Conservation (phyloP, 768 basidiomycete species). For the Tulasnella sp. region DNA sequence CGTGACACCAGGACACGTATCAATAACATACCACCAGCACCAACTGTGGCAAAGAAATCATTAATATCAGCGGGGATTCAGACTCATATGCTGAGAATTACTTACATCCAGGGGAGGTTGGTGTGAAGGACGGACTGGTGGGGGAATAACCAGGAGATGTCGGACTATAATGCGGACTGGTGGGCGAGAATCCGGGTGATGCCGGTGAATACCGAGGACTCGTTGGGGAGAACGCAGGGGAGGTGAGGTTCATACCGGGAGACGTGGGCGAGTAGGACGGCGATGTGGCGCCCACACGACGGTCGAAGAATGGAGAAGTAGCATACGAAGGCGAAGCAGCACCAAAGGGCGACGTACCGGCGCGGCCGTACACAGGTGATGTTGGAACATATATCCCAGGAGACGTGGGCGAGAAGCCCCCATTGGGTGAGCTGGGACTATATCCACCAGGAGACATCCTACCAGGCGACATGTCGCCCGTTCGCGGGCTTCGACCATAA, state of each 20-base stretch:
- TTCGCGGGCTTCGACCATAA: constrained; percentile 78
- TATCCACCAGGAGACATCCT: constrained; percentile 44
- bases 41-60: constrained; percentile 38
- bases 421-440: constrained; percentile 78
- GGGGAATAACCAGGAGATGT: constrained; percentile 85
- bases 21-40: constrained; percentile 25
- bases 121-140: constrained; percentile 83
- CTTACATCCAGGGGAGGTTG: constrained; percentile 64
- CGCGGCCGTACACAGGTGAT: constrained; percentile 51
- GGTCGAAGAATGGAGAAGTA: constrained; percentile 73
- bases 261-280: constrained; percentile 32
- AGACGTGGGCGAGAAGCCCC: constrained; percentile 79
- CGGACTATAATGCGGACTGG: constrained; percentile 76
- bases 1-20: constrained; percentile 8
- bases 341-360: constrained; percentile 31
- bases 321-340: constrained; percentile 67
- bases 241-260: constrained; percentile 27
- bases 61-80: constrained; percentile 13
- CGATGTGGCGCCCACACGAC: constrained; percentile 34
- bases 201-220: constrained; percentile 65
- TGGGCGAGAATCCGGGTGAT: constrained; percentile 75
- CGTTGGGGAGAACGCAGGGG: constrained; percentile 27
- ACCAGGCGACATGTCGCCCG: constrained; percentile 82
- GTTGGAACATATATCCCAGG: constrained; percentile 56
- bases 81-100: constrained; percentile 18